These are phyloP conservation scores for Exsudoporus frostii DNA, from an alignment of 768 basidiomycete genomes.

Conservation along the genomic window DNA sequence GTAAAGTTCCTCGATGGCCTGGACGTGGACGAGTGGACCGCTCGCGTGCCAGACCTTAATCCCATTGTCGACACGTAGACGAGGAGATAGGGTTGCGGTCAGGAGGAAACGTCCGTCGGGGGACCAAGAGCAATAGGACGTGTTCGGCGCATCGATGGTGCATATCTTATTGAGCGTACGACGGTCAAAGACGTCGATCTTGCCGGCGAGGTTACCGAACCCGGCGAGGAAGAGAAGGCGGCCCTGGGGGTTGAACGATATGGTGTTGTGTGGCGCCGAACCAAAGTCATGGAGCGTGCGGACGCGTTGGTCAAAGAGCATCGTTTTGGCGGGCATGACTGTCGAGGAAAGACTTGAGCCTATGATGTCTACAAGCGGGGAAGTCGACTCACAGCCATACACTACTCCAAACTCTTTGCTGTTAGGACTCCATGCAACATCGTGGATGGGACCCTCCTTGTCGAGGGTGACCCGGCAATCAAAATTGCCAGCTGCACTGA, in stretches of 20 bases:
- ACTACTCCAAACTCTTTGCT: constrained; percentile 96
- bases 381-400: constrained; percentile 79
- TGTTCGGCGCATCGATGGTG: constrained; percentile 85
- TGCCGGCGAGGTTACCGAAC: constrained; percentile 95
- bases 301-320: constrained; percentile 89
- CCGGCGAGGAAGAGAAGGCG: constrained; percentile 87
- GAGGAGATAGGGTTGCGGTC: constrained; percentile 93
- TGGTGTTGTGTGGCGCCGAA: constrained; percentile 83
- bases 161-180: constrained; percentile 78
- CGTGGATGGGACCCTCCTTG: constrained; percentile 97
- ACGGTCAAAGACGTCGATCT: constrained; percentile 89
- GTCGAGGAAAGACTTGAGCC: background rate
- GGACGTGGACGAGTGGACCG: constrained; percentile 82
- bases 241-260: constrained; percentile 93
- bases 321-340: constrained; percentile 96
- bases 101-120: constrained; percentile 90
- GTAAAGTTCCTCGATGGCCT: constrained; percentile 84
- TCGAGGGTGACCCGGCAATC: constrained; percentile 86
- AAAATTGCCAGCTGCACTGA: constrained; percentile 90
- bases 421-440: constrained; percentile 94
- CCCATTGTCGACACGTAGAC: constrained; percentile 95
- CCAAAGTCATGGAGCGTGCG: constrained; percentile 90
- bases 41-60: constrained; percentile 95
- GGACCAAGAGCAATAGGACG: constrained; percentile 93
- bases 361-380: background rate